phyloP scores from a whole-genome alignment of 108 stramenopile species.

The Chaetoceros tenuissimus region DNA sequence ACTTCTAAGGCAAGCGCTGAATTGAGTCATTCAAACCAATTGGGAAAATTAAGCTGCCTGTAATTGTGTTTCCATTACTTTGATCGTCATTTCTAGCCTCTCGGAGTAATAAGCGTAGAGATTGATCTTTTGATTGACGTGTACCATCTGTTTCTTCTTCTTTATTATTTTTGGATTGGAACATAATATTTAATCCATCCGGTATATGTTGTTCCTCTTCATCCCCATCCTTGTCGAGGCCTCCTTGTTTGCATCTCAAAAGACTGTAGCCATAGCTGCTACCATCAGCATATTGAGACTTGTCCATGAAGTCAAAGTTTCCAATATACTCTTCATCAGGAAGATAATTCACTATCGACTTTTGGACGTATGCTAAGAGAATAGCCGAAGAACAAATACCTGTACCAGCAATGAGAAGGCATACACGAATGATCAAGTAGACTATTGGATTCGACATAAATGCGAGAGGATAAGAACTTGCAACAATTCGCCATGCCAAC shows the following conservation, averaged over 20 bases:
- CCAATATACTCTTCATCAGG: slow-evolving; percentile 14
- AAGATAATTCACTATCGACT: slow-evolving; percentile 8
- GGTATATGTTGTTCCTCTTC: not conserved
- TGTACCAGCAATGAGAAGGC: slow-evolving; percentile 17
- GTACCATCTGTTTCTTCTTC: too few relatives aligned
- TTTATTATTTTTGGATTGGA: too few relatives aligned
- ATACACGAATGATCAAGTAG: slow-evolving; percentile 22
- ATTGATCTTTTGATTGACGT: too few relatives aligned
- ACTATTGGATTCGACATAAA: slow-evolving; percentile 32
- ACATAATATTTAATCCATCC: not conserved
- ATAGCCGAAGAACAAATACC: slow-evolving; percentile 17
- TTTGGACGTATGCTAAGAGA: slow-evolving; percentile 6
- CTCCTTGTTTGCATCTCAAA: not conserved
- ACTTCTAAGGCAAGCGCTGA: too few relatives aligned
- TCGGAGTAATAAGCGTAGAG: too few relatives aligned
- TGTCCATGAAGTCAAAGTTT: not conserved
- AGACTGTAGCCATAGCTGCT: not conserved
- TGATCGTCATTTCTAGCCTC: too few relatives aligned
- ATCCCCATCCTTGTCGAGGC: not conserved
- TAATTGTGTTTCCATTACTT: too few relatives aligned
- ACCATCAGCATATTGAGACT: too few relatives aligned
- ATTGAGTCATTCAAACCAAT: too few relatives aligned
- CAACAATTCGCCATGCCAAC: slow-evolving; percentile 28
- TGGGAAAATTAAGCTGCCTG: too few relatives aligned
- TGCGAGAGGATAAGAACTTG: slow-evolving; percentile 19